Base-by-base conservation (phyloP, 768 basidiomycete genomes). In the Podaxis pistillaris region DNA sequence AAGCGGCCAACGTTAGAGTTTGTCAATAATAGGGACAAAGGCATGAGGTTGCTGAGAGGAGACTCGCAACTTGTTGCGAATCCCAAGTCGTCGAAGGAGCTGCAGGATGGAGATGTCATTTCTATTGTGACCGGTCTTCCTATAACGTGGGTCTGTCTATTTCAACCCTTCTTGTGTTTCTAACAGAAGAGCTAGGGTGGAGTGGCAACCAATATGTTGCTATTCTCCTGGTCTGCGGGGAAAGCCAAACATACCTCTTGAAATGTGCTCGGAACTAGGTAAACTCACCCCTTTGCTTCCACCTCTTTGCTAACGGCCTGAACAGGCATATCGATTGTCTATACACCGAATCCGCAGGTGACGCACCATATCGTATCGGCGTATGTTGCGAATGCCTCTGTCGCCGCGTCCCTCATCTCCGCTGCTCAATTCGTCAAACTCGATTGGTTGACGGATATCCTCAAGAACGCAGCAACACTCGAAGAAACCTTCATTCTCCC, bases 351-450 rank as follows among this genome's bases (percentile, higher is more conserved):
- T 44, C 67, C 77, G 0, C 74, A 80, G 22, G 76, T 85, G 15
- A 91, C 89, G 0, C 89, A 93, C 65, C 87, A 91, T 69, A 77
- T 92, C 56, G 78, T 79, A 3, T 67, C 84, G 3, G 79, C 78
- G 22, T 84, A 82, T 59, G 69, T 77, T 3, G 75, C 85, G n/a
- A 81, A 78, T 7, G 73, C 85, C 0, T 64, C 77, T 0, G 75
- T 86, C 24, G 85, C 84, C 0, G 74, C 81, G 0, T 89, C 90
- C 11, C 78, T 93, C 11, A 72, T 92, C 15, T 81, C 83, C 2
- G 76, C 81, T 0, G 78, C 82, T 13, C 78, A 80, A 12, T 81
- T 92, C 52, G 89, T 88, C 36, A 90, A 79, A 61, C 77, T 80
- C 0, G 86, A 88, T 53, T 93, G 91, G 91, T 72, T 92, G 26